Evolutionary conservation across 2,329 filamentous ascomycete genomes (phyloP), one percentile per base, ranked within the genome.

Genomic region (Aspergillus costaricaensis): DNA sequence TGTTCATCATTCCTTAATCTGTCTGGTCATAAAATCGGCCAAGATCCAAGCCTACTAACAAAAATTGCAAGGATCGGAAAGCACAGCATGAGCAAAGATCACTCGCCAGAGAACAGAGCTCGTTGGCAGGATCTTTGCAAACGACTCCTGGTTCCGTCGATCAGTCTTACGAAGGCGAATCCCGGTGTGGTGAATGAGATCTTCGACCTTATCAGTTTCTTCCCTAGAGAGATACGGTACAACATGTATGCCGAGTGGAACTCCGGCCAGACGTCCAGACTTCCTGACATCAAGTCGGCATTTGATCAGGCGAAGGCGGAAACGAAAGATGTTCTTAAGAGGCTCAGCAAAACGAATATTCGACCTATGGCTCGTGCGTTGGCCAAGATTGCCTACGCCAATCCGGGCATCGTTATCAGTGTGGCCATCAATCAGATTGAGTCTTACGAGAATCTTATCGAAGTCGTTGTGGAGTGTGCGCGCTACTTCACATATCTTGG

Each of bases 211-310:
- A 82, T 98, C 62, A 89, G 88, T 68, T 82, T 88, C 55, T 98
- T 91, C 72, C 87, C 94, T 0, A 87, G 89, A 12, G 84, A 87
- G 1, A 86, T 86, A 8, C 86, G 95, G 61, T 99, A 94, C 78
- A 88, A 86, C 52, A 91, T 99, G 71, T 99, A 99, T 72, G 87
- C 91, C 0, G 93, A 97, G 74, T 99, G 95, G 92, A 94, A 91
- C 68, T 88, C 87, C 65, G 92, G 92, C 4, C 85, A 88, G 65
- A 91, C 85, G 2, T 95, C 91, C 5, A 85, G 91, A 32, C 77
- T 90, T 25, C 89, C 92, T 4, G 88, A 92, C 50, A 90, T 98
- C 76, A 88, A 88, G 69, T 80, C 85, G 25, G 92, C 91, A 1
- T 96, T 96, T 73, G 86, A 89, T 38, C 85, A 87, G 64, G 90